phyloP scores from a whole-genome alignment of 202 grass and related monocot species.

The Saccharum hybrid region DNA sequence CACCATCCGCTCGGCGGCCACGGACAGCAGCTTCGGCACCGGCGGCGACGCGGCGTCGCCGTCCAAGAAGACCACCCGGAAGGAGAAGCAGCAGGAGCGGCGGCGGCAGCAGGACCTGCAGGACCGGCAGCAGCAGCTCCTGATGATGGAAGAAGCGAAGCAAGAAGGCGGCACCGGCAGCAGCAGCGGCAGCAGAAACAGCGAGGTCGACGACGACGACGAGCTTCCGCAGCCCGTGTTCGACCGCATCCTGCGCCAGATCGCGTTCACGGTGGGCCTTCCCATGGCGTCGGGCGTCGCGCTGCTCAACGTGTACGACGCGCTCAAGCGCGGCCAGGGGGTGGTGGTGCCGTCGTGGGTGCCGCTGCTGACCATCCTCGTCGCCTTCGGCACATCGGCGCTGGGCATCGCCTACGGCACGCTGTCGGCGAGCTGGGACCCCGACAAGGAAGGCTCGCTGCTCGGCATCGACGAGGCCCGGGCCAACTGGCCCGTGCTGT shows the following conservation, averaged over 20 bases:
- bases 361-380: constrained; percentile 60
- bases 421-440: constrained; percentile 83
- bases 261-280: constrained; percentile 59
- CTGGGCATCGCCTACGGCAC: constrained; percentile 88
- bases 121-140: constrained; percentile 35
- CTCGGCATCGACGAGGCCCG: constrained; percentile 75
- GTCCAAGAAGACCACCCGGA: constrained; percentile 44
- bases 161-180: background rate
- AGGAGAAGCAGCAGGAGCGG: constrained; percentile 45
- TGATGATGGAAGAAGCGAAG: constrained; percentile 24
- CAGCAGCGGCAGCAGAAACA: too few species aligned
- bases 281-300: constrained; percentile 71
- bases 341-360: constrained; percentile 60
- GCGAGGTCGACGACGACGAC: constrained; percentile 36
- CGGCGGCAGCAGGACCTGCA: constrained; percentile 35
- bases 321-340: constrained; percentile 42
- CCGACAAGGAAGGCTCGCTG: constrained; percentile 68
- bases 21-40: constrained; percentile 38
- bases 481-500: constrained; percentile 83
- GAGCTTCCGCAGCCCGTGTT: constrained; percentile 78
- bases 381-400: constrained; percentile 86
- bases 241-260: constrained; percentile 73
- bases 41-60: background rate
- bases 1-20: constrained; percentile 36
- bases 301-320: constrained; percentile 58